Base-by-base conservation (phyloP, 2,329 filamentous ascomycete genomes). In the Penicillium sp. region DNA sequence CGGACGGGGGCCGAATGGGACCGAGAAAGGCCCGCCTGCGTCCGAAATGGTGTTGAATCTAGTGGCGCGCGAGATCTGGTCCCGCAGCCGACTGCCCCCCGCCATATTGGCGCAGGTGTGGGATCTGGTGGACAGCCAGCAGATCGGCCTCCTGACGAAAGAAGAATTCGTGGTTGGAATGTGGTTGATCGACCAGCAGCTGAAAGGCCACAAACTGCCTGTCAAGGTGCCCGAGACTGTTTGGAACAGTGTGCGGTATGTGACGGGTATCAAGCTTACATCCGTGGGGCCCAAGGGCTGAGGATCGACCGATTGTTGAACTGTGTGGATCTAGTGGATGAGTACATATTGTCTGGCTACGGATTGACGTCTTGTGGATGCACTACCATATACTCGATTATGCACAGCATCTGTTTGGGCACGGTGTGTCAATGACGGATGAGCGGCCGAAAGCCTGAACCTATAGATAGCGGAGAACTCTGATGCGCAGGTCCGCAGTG, bases 121-220 rank as follows among this genome's bases (percentile, higher is more conserved):
- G 80, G 70, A 81, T 58, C 72, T 83, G 3, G 81, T 83, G 19
- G 74, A 77, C 62, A 70, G 71, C 14, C 72, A 75, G 59, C 65
- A 67, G 4, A 71, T 73, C 33, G 76, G 77, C 13, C 70, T 79
- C 52, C 64, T 82, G 30, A 73, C 71, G 19, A 71, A 75, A 57
- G 79, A 81, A 53, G 80, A 82, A 68, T 83, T 83, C 57, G 78
- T 82, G 52, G 80, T 82, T 43, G 81, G 81, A 26, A 76, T 82
- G 71, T 83, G 80, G 80, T 68, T 83, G 58, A 81, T 83, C 57
- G 81, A 83, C 67, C 79, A 82, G 68, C 73, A 75, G 60, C 63
- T 83, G 48, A 80, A 78, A 63, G 81, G 81, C 5, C 76, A 78
- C 48, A 82, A 82, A 63, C 69, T 82, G 42, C 81, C 81, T 2